phyloP scores from a whole-genome alignment of 2,329 filamentous ascomycete genomes.

The Diplodia seriata region DNA sequence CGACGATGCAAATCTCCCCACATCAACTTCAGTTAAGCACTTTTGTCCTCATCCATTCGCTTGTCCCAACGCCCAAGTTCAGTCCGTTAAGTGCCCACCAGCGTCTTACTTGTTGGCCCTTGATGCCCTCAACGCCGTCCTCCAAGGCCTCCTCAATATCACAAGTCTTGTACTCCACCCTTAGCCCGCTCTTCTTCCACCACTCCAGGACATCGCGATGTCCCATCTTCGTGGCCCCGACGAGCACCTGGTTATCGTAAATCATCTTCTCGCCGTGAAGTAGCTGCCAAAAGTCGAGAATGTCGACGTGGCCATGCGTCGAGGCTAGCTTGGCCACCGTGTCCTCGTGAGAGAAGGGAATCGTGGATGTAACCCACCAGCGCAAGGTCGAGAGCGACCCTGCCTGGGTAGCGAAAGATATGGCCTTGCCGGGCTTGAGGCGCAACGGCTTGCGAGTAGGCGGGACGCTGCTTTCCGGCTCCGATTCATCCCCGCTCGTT shows the following conservation, averaged over 20 bases:
- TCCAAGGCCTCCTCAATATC: constrained; percentile 95
- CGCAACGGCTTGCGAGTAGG: constrained; percentile 50
- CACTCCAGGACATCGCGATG: constrained; percentile 86
- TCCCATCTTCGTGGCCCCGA: constrained; percentile 86
- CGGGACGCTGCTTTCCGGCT: constrained; percentile 29
- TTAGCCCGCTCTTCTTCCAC: constrained; percentile 81
- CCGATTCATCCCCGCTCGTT: constrained; percentile 40
- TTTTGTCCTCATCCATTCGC: constrained; percentile 87
- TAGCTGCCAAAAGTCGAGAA: constrained; percentile 82
- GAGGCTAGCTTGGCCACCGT: constrained; percentile 84
- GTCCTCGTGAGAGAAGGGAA: constrained; percentile 80
- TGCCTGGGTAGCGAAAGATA: constrained; percentile 82
- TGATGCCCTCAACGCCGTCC: constrained; percentile 73
- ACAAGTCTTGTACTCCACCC: constrained; percentile 91
- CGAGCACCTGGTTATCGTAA: constrained; percentile 82
- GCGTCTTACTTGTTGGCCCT: constrained; percentile 73
- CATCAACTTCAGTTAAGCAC: constrained; percentile 56
- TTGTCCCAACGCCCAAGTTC: constrained; percentile 80
- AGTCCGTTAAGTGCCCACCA: constrained; percentile 92
- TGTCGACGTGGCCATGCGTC: constrained; percentile 81
- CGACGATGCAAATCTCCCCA: constrained; percentile 6
- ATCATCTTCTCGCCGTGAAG: constrained; percentile 78
- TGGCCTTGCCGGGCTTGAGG: constrained; percentile 82
- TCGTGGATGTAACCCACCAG: constrained; percentile 87
- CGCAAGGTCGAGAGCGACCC: constrained; percentile 78